These are phyloP conservation scores for Aphanomyces euteiches DNA, from an alignment of 352 stramenopile species.

Conservation along the genomic window DNA sequence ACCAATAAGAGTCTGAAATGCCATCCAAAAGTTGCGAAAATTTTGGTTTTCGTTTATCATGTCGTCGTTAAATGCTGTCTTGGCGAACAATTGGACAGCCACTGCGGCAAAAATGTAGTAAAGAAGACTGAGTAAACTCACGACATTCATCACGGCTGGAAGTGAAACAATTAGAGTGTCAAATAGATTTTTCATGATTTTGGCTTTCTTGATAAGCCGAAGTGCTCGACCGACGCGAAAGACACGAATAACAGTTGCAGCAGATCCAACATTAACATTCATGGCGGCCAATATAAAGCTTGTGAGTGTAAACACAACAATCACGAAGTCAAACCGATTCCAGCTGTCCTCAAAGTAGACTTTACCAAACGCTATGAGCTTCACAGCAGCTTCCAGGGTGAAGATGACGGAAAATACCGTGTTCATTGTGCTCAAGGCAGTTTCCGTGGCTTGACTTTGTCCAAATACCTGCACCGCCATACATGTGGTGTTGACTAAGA, in stretches of 20 bases:
- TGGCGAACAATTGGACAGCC: constrained; percentile 87
- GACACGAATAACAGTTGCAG: constrained; percentile 83
- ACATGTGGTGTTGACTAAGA: constrained; percentile 87
- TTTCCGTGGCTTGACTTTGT: constrained; percentile 52
- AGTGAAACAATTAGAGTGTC: constrained; percentile 82
- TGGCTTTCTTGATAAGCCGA: constrained; percentile 78
- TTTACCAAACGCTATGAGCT: constrained; percentile 71
- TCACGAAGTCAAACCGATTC: constrained; percentile 86
- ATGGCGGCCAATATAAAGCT: constrained; percentile 60
- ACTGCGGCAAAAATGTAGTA: constrained; percentile 83
- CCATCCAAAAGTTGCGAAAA: constrained; percentile 88
- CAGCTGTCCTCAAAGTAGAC: constrained; percentile 83
- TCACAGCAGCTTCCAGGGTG: constrained; percentile 81
- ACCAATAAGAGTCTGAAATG: constrained; percentile 87
- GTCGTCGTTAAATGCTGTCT: constrained; percentile 52
- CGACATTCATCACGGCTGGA: constrained; percentile 79
- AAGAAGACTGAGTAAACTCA: constrained; percentile 81
- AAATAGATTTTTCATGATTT: constrained; percentile 87
- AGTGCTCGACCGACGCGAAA: constrained; percentile 88
- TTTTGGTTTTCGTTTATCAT: constrained; percentile 87
- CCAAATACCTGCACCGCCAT: constrained; percentile 88
- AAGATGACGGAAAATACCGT: constrained; percentile 85
- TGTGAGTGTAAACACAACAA: constrained; percentile 59
- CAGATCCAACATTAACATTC: constrained; percentile 50
- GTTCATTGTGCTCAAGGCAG: constrained; percentile 71